Conservation (phyloP, 768 basidiomycete species). For the Botryobasidium botryosum region DNA sequence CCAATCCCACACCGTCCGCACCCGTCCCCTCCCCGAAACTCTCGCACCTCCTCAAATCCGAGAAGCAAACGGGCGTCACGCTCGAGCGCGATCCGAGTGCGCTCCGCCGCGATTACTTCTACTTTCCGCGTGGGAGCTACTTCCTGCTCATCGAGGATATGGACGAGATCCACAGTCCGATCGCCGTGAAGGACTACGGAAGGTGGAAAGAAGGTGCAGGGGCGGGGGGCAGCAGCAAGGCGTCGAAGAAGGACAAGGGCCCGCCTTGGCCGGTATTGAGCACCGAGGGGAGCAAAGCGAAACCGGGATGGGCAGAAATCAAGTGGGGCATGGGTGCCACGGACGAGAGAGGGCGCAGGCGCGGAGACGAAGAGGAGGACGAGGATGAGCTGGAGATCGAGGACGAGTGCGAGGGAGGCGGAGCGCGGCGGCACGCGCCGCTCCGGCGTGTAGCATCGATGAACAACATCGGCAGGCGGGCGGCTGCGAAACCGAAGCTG, state of each 20-base stretch:
- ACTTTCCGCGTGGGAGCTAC: slow-evolving; percentile 57
- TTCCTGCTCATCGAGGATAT: slow-evolving; percentile 91
- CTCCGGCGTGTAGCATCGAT: slow-evolving; percentile 60
- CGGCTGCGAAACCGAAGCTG: no score
- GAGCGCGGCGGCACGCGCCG: slow-evolving; percentile 19
- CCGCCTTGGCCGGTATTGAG: not conserved
- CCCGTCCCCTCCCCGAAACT: slow-evolving; percentile 22
- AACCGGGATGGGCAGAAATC: slow-evolving; percentile 12
- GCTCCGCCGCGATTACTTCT: slow-evolving; percentile 71
- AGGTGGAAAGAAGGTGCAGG: slow-evolving; percentile 27
- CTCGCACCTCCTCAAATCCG: slow-evolving; percentile 41
- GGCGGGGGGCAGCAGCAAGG: not conserved
- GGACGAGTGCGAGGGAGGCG: slow-evolving; percentile 17
- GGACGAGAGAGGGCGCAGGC: not conserved
- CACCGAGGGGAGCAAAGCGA: not conserved
- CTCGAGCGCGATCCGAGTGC: slow-evolving; percentile 86
- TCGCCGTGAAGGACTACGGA: slow-evolving; percentile 71
- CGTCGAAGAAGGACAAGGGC: not conserved
- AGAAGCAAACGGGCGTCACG: slow-evolving; percentile 65
- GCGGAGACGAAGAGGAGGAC: not conserved
- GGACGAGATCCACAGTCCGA: slow-evolving; percentile 62
- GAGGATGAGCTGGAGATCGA: not conserved
- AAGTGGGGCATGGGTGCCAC: slow-evolving; percentile 17
- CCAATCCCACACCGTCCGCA: slow-evolving; percentile 15
- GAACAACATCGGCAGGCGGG: slow-evolving; percentile 38